These are phyloP conservation scores for Ophiocordyceps camponoti-saundersi DNA, from an alignment of 2,329 filamentous ascomycete species.

Conservation along the genomic window DNA sequence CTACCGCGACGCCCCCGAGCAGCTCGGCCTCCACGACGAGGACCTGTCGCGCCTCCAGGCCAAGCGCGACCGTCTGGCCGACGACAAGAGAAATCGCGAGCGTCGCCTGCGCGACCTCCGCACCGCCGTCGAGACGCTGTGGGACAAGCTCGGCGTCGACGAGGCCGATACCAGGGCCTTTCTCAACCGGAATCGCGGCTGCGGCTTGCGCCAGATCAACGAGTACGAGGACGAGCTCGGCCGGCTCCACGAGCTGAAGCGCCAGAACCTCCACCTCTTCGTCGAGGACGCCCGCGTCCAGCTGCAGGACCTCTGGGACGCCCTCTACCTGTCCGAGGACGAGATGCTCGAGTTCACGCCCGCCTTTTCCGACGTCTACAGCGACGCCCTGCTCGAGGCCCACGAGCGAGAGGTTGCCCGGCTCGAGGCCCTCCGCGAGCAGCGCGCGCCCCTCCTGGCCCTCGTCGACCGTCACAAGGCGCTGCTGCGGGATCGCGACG, in stretches of 20 bases:
- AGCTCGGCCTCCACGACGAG: conserved; percentile 79
- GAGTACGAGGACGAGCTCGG: conserved; percentile 86
- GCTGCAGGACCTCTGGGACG: conserved; percentile 90
- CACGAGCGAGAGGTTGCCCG: conserved; percentile 83
- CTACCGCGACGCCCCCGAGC: conserved; percentile 81
- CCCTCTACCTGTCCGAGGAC: conserved; percentile 86
- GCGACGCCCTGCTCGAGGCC: conserved; percentile 82
- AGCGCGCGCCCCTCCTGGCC: conserved; percentile 68
- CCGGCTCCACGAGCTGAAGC: conserved; percentile 79
- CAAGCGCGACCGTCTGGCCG: conserved; percentile 66
- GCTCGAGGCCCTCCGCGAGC: conserved; percentile 66
- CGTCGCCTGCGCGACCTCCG: conserved; percentile 60
- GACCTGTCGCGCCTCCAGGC: conserved; percentile 57
- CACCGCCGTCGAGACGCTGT: conserved; percentile 64
- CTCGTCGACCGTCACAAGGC: conserved; percentile 72
- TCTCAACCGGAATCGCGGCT: conserved; percentile 74
- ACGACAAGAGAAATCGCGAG: conserved; percentile 80
- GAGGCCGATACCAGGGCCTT: conserved; percentile 73
- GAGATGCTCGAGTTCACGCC: conserved; percentile 98
- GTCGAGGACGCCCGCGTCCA: conserved; percentile 85
- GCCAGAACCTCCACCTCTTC: conserved; percentile 87
- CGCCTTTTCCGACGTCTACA: conserved; percentile 93
- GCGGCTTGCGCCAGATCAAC: conserved; percentile 80
- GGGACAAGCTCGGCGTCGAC: conserved; percentile 75
- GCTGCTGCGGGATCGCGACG: conserved; percentile 71